Base-by-base conservation (phyloP, 345 rosid species). In the Acer saccharum region DNA sequence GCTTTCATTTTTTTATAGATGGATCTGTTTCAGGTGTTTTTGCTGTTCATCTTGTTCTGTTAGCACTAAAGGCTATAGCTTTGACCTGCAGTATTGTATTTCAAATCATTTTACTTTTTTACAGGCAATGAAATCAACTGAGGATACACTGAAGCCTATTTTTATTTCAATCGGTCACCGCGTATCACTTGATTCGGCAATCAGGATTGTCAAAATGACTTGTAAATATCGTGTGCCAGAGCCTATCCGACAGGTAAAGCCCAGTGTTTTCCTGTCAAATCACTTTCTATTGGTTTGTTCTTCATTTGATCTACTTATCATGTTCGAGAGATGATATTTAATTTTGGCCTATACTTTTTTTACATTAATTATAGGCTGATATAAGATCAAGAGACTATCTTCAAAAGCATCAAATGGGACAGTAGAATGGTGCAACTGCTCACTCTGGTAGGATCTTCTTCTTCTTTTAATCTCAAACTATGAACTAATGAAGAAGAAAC, bases 151-250 rank as follows among this genome's bases (percentile, higher is more conserved):
- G 68, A 95, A 86, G 81, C 98, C 99, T 48, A 86, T 92, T 79
- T 95, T 87, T 77, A 72, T 95, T 74, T 95, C 98, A 29, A 74
- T 90, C 72, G 99, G 99, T 66, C 94, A 93, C 80, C 90, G 90
- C 68, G 70, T 93, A 60, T 92, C 98, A 54, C 94, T 95, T 63
- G 90, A 85, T 18, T 85, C 89, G 76, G 91, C 97, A 13, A 73
- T 87, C 80, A 68, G 65, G 72, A 83, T 92, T 80, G 94, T 90
- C 50, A 82, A 85, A 57, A 79, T 85, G 89, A 90, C 90, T 74
- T 95, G 99, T 87, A 92, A 86, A 75, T 88, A 82, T 79, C 96
- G 94, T 76, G 87, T 91, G 66, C 99, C 98, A 4, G 98, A 95
- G 86, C 97, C 99, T 75, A 81, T 91, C 48, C 89, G 98, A 73